A percentile compares a stretch with the other conserved stretches of the same genome.
These are phyloP conservation scores for Limnanthes douglasii DNA, from an alignment of 345 rosid genomes.

Conservation along the genomic window DNA sequence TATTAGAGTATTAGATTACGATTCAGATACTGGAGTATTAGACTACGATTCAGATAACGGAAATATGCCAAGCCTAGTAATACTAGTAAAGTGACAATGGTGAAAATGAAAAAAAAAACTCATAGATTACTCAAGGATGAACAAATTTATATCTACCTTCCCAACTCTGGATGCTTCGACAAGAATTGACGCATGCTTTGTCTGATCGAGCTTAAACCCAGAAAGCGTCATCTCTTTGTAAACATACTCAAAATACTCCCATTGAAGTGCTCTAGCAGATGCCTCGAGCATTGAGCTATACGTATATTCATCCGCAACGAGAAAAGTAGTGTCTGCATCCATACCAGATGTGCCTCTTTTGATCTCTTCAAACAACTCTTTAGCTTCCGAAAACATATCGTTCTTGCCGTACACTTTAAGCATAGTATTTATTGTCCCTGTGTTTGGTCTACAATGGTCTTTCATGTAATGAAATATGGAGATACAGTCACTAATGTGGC, in stretches of 20 bases:
- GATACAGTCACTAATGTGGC: slow-evolving; percentile 55
- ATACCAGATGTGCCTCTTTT: slow-evolving; percentile 12
- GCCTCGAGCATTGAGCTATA: slow-evolving; percentile 79
- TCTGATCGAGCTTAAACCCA: slow-evolving; percentile 59
- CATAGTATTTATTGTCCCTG: slow-evolving; percentile 82
- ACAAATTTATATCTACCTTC: slow-evolving; percentile 48
- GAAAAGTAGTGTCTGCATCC: slow-evolving; percentile 5
- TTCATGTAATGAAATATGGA: slow-evolving; percentile 63
- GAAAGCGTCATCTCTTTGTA: slow-evolving; percentile 65
- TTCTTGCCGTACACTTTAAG: slow-evolving; percentile 59
- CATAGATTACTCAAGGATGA: slow-evolving; percentile 1
- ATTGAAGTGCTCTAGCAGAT: slow-evolving; percentile 62
- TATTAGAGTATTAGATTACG: background rate
- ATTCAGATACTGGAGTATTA: no score
- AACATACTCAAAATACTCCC: slow-evolving; percentile 87
- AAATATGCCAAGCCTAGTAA: no score
- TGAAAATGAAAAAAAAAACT: background rate
- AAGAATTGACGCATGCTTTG: slow-evolving; percentile 37
- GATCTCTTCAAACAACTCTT: slow-evolving; percentile 57
- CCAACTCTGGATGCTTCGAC: slow-evolving; percentile 76
- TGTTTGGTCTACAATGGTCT: slow-evolving; percentile 51
- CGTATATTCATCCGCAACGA: slow-evolving; percentile 56
- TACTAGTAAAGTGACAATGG: no score
- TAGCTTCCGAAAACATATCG: slow-evolving; percentile 79
- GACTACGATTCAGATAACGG: no score